Evolutionary conservation across 495 filamentous ascomycete species (phyloP), one percentile per base, ranked within the genome.

Genomic region (Neohortaea acidophila): DNA sequence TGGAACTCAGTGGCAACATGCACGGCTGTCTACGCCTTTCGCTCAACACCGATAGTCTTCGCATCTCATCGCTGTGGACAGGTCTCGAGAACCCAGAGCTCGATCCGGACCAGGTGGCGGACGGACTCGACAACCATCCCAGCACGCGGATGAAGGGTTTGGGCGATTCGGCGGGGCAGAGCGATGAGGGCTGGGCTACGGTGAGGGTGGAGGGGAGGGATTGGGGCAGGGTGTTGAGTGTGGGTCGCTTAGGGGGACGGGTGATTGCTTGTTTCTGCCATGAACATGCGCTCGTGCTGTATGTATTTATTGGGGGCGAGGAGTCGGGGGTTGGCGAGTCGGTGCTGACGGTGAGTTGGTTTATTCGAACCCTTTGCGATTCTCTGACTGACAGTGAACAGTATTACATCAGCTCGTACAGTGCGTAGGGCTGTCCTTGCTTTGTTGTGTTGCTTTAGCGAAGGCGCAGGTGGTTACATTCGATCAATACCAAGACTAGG

Each of bases 141-240:
- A 80, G 73, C 57, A 78, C 79, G 37, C 59, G 58, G 18, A 81
- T 84, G 69, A 71, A 68, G 38, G 65, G 51, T 23, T 39, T 67
- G 2, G 56, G 59, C 0, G 52, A 48, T 26, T 43, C 45, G 49
- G 51, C 65, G 53, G 17, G 69, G 63, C 45, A 73, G 62, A 66
- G 66, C 41, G 71, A 75, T 15, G 73, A 77, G 17, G 75, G 69
- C 31, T 96, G 85, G 80, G 79, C 82, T 3, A 78, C 68, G 39
- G 85, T 94, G 25, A 66, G 84, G 29, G 81, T 96, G 41, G 87
- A 96, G 62, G 87, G 83, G 21, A 75, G 67, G 59, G 86, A 96
- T 55, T 94, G 87, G 87, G 80, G 80, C 27, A 72, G 68, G 44
- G 84, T 96, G 19, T 57, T 96, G 40, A 86, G 80, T 56, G 82